Percentiles rank a stretch among this genome's conserved stretches.
These are phyloP conservation scores for Macrotyloma uniflorum DNA, from an alignment of 306 rosid genomes.

Conservation along the genomic window DNA sequence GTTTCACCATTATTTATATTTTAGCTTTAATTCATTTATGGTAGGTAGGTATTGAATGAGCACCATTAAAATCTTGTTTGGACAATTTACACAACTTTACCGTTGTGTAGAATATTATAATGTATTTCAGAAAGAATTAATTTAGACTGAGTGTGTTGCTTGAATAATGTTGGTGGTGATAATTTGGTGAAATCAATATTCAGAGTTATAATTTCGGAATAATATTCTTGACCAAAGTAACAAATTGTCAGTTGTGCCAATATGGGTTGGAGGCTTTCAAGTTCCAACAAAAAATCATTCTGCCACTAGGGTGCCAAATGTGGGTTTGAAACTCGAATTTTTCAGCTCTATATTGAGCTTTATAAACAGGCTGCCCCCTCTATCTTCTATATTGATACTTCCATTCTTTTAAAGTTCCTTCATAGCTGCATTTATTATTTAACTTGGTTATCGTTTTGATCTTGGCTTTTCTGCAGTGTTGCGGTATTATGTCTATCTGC, in stretches of 20 bases:
- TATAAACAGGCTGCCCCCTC: background rate
- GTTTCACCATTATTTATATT: slow-evolving; percentile 16
- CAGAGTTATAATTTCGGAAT: background rate
- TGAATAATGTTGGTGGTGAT: background rate
- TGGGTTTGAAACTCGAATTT: background rate
- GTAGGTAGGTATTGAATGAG: background rate
- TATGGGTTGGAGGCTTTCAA: background rate
- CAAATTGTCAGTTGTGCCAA: background rate
- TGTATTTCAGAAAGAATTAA: background rate
- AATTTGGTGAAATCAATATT: background rate
- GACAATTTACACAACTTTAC: slow-evolving; percentile 6
- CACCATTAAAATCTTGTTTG: background rate
- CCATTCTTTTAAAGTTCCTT: background rate
- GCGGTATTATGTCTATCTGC: slow-evolving; percentile 15
- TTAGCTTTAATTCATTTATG: slow-evolving; percentile 7
- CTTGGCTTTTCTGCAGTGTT: slow-evolving; percentile 14
- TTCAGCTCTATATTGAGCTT: background rate
- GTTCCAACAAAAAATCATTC: background rate
- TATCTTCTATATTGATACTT: background rate
- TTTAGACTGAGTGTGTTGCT: background rate
- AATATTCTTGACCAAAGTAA: background rate
- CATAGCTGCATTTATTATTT: background rate
- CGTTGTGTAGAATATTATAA: background rate
- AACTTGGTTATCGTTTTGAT: background rate
- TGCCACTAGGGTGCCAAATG: background rate